Percentiles rank a stretch among this genome's conserved stretches.
phyloP scores from a whole-genome alignment of 1,284 basidiomycete genomes.

The Ustilago xerochloae region DNA sequence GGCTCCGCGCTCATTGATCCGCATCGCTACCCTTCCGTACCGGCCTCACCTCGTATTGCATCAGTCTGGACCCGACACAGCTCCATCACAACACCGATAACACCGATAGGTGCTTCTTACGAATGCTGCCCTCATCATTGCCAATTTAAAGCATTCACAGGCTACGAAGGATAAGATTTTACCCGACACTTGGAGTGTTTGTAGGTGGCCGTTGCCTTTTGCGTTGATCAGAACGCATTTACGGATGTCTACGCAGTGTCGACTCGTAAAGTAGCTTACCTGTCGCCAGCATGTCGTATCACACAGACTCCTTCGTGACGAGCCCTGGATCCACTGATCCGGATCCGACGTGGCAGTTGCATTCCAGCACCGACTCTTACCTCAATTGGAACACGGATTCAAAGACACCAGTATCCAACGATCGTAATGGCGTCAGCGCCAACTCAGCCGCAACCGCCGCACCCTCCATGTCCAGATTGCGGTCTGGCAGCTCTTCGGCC shows the following conservation, averaged over 20 bases:
- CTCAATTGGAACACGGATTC: conserved; percentile 23
- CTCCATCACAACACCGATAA: background rate
- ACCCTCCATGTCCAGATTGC: conserved; percentile 15
- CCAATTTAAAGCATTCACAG: background rate
- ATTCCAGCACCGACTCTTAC: conserved; percentile 50
- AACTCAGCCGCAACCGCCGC: conserved; percentile 8
- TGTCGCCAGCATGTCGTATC: conserved; percentile 35
- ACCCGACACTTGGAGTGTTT: background rate
- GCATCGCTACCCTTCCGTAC: background rate
- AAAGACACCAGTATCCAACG: conserved; percentile 8
- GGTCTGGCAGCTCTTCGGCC: conserved; percentile 16
- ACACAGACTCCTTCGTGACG: conserved; percentile 22
- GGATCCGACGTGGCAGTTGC: conserved; percentile 31
- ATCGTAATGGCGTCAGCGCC: background rate
- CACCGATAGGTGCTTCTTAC: background rate
- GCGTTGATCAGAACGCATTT: background rate
- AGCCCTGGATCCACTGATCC: conserved; percentile 17
- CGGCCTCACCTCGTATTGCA: background rate
- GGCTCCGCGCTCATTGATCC: background rate
- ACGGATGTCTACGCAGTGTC: conserved; percentile 2
- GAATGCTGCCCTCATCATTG: background rate
- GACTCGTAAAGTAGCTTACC: background rate
- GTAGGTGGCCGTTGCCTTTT: no score
- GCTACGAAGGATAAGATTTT: background rate
- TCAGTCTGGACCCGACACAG: background rate